A percentile compares a stretch with the other conserved stretches of the same genome.
phyloP scores from a whole-genome alignment of 139 green algal species.

The Chlorella vulgaris region DNA sequence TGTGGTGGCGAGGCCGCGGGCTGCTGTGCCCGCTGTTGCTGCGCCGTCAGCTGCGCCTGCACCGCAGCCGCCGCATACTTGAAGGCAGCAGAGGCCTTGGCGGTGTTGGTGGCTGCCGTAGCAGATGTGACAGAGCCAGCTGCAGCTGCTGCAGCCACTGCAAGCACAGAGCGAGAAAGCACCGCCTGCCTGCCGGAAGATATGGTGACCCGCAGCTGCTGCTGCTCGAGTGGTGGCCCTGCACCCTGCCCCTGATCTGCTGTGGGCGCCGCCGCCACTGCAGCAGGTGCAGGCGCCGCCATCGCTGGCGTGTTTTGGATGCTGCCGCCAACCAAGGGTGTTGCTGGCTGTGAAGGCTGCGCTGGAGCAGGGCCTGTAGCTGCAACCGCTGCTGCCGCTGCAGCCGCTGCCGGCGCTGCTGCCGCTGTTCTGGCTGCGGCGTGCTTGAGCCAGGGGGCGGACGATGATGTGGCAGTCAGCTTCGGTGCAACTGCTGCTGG shows the following conservation, averaged over 20 bases:
- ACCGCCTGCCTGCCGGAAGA: no score
- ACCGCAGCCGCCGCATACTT: background rate
- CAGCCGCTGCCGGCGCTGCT: background rate
- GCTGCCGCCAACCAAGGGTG: no score
- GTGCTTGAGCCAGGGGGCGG: conserved; percentile 4
- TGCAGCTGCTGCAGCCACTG: background rate
- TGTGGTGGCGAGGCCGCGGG: background rate
- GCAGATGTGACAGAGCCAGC: background rate
- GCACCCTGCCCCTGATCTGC: no score
- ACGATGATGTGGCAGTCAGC: background rate
- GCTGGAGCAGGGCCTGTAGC: background rate
- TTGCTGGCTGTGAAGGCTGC: background rate
- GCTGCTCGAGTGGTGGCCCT: no score
- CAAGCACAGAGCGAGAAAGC: no score
- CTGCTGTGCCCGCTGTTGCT: background rate
- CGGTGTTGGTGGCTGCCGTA: background rate
- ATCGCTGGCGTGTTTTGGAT: no score
- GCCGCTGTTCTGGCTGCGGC: background rate
- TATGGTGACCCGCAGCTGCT: no score
- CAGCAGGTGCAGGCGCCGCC: no score
- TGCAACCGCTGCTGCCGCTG: background rate
- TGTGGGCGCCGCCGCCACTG: no score
- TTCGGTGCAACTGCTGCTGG: background rate
- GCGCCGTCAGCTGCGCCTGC: background rate
- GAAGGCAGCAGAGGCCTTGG: background rate